phyloP scores from a whole-genome alignment of 2,329 filamentous ascomycete species.

The Thermochaetoides dissita region DNA sequence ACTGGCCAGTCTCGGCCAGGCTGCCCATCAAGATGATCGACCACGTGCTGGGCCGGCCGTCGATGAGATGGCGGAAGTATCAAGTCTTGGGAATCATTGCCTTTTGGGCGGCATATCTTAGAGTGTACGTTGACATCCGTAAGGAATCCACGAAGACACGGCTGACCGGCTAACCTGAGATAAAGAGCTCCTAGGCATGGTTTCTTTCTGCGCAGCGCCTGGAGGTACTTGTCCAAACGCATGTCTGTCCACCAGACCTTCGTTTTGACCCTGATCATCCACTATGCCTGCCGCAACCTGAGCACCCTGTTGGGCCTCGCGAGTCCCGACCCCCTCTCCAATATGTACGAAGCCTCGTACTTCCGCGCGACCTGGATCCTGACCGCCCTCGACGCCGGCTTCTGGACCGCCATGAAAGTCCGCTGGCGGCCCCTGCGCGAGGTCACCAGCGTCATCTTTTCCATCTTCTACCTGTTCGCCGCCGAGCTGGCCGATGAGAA shows the following conservation, averaged over 20 bases:
- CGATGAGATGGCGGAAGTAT: slow-evolving; percentile 77
- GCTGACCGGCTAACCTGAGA: slow-evolving; percentile 7
- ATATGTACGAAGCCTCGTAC: slow-evolving; percentile 83
- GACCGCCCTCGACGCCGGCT: slow-evolving; percentile 87
- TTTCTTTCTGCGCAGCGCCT: slow-evolving; percentile 64
- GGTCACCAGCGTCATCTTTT: slow-evolving; percentile 69
- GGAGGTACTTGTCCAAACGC: slow-evolving; percentile 51
- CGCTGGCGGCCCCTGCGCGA: slow-evolving; percentile 65
- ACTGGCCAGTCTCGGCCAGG: background rate
- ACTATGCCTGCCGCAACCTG: slow-evolving; percentile 87
- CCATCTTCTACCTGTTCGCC: slow-evolving; percentile 78
- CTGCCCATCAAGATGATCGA: slow-evolving; percentile 46
- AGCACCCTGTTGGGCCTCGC: slow-evolving; percentile 83
- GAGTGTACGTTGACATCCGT: slow-evolving; percentile 38
- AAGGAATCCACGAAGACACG: background rate
- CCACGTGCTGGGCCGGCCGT: slow-evolving; percentile 83
- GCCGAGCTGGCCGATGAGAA: slow-evolving; percentile 95
- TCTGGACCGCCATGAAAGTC: slow-evolving; percentile 97
- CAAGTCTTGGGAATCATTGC: slow-evolving; percentile 84
- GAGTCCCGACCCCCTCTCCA: slow-evolving; percentile 82
- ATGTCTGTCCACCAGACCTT: slow-evolving; percentile 85
- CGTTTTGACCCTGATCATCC: slow-evolving; percentile 73
- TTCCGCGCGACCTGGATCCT: slow-evolving; percentile 95
- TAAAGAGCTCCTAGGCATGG: slow-evolving; percentile 73
- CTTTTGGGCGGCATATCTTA: slow-evolving; percentile 80